Evolutionary conservation across 495 filamentous ascomycete genomes (phyloP), one percentile per base, ranked within the genome.

Genomic region (Beverwykella pulmonaria): DNA sequence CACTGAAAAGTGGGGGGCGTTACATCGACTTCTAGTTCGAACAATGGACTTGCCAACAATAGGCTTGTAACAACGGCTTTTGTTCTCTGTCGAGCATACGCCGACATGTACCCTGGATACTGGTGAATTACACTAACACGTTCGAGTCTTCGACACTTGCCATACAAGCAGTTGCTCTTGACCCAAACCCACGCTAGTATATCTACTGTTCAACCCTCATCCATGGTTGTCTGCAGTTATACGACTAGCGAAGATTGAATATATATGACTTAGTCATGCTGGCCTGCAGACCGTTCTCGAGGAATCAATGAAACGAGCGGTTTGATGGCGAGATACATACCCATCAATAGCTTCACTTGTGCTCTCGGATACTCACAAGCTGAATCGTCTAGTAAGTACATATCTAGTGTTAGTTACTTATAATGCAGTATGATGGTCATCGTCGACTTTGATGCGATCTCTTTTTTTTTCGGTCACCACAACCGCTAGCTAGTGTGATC

Each of bases 291-390:
- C 85, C 83, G 79, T 79, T 80, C 63, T 75, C 74, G 55, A 77
- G 76, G 34, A 75, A 75, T 73, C 71, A 63, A 81, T 83, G 77
- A 84, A 79, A 82, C 77, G 67, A 74, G 76, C 79, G 82, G 87
- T 91, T 91, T 90, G 89, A 91, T 85, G 86, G 84, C 82, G 85
- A 90, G 87, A 78, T 22, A 91, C 84, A 91, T 83, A 55, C 22
- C 19, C n/a, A 54, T 32, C 3, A 7, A 25, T 29, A 23, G 52
- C 9, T 26, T 36, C 10, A 32, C 6, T 17, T 54, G 1, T 15
- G 29, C n/a, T 10, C 15, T 36, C 26, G 20, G 4, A 54, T 54
- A 23, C 19, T 17, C 15, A 46, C 4, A 20, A 41, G 19, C 36
- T 41, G 12, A 32, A 12, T 2, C 2, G 5, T 34, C 2, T 3